A percentile compares a stretch with the other conserved stretches of the same genome.
Evolutionary conservation across 176 grass and related monocot genomes (phyloP).

Genomic region (Bromus sterilis): DNA sequence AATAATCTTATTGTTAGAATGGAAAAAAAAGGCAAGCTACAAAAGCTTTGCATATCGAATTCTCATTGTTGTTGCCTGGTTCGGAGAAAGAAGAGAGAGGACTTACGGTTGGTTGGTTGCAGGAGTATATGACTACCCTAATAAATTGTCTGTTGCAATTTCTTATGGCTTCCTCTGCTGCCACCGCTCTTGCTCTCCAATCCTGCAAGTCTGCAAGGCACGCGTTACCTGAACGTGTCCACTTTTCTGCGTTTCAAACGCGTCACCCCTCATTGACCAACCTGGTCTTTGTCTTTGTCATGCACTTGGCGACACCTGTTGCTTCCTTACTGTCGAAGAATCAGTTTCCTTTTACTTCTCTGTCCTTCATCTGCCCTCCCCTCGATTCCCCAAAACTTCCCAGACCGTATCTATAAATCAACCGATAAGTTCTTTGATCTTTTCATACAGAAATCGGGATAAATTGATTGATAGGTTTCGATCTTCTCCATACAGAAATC

Average conservation of each 20-base stretch:
- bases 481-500: background rate
- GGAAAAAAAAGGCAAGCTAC: background rate
- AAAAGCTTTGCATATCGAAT: background rate
- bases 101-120: background rate
- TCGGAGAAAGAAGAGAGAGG: background rate
- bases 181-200: conserved; percentile 30
- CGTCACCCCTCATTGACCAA: conserved; percentile 27
- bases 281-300: conserved; percentile 2
- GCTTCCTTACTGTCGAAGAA: conserved; percentile 39
- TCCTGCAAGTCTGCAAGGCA: background rate
- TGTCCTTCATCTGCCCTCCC: background rate
- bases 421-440: background rate
- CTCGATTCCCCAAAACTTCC: background rate
- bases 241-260: conserved; percentile 4
- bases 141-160: conserved; percentile 4
- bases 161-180: conserved; percentile 16
- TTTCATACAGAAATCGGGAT: background rate
- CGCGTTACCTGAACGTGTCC: conserved; percentile 9
- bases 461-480: background rate
- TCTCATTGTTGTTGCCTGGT: background rate
- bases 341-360: conserved; percentile 9
- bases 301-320: conserved; percentile 30
- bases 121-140: conserved; percentile 10
- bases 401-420: background rate
- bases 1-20: background rate